Evolutionary conservation across 2,329 filamentous ascomycete species (phyloP), one percentile per base, ranked within the genome.

Genomic region (Colletotrichum sp.): DNA sequence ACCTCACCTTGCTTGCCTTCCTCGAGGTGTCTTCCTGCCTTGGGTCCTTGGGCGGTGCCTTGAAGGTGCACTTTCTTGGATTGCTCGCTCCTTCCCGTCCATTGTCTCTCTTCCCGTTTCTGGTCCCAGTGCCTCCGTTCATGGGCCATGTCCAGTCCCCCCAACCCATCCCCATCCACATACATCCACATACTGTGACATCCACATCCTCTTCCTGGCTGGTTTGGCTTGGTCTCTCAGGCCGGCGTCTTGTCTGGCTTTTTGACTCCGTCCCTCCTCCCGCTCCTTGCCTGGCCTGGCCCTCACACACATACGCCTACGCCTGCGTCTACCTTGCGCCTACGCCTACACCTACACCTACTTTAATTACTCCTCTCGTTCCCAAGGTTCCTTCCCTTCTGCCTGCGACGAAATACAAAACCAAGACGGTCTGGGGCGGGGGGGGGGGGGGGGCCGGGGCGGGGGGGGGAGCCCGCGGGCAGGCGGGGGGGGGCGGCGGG

Each of bases 361-460:
- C 55, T 18, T 69, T 18, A 8, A 12, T 21, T 48, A 48, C 43
- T 48, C 43, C 43, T 48, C 43, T 48, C 18, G 39, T 24, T 30
- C 68, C 74, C 57, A 72, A 68, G 71, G 64, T 76, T 68, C 70
- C 48, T 73, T 68, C 70, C 71, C 60, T 66, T 39, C 32, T 65
- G 72, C 36, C 74, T 74, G 71, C 71, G 71, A 76, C 74, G 71
- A 76, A 52, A 76, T 76, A 76, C 74, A 76, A 76, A 76, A 76
- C 74, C 66, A 68, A n/a, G n/a, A n/a, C n/a, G n/a, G n/a, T n/a
- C n/a, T n/a, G n/a, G n/a, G n/a, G n/a, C n/a, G n/a, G n/a, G n/a
- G n/a, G n/a, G n/a, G n/a, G n/a, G n/a, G n/a, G n/a, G n/a, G n/a
- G n/a, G n/a, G n/a, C n/a, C n/a, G n/a, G n/a, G n/a, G n/a, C n/a